A percentile compares a stretch with the other conserved stretches of the same genome.
These are phyloP conservation scores for Saposhnikovia divaricata DNA, from an alignment of 129 eudicot species.

Conservation along the genomic window DNA sequence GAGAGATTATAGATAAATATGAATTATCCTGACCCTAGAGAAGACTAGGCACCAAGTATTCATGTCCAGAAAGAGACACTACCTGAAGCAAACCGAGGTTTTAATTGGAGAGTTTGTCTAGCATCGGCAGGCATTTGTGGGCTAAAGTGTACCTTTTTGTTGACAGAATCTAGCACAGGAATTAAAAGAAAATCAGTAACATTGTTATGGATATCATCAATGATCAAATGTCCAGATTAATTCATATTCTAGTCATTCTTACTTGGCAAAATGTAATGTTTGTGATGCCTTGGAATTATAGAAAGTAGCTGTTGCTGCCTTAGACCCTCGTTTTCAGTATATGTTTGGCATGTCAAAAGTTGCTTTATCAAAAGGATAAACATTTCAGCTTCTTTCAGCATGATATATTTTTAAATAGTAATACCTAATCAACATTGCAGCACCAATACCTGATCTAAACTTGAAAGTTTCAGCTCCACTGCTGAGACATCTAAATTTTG, in stretches of 20 bases:
- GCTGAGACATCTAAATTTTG: conserved; percentile 65
- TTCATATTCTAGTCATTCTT: conserved; percentile 20
- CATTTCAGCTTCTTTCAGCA: conserved; percentile 19
- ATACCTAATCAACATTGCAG: neutral
- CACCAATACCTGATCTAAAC: conserved; percentile 73
- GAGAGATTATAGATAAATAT: conserved; percentile 17
- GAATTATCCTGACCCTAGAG: neutral
- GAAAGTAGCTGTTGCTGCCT: conserved; percentile 93
- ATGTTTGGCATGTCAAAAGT: conserved; percentile 90
- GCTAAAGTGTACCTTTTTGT: conserved; percentile 89
- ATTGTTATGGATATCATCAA: conserved; percentile 7
- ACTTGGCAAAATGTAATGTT: conserved; percentile 93
- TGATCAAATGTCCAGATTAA: neutral
- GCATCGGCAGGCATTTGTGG: conserved; percentile 54
- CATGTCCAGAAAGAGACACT: neutral
- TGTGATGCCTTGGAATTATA: conserved; percentile 87
- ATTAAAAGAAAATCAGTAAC: neutral
- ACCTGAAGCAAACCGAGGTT: conserved; percentile 76
- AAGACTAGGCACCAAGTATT: neutral
- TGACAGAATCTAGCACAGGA: conserved; percentile 55
- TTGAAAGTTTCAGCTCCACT: conserved; percentile 51
- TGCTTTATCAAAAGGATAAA: conserved; percentile 35
- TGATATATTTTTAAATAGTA: neutral
- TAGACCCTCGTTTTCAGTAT: conserved; percentile 82
- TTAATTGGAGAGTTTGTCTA: conserved; percentile 47